Evolutionary conservation across 169 alveolate species (phyloP), one percentile per base, ranked within the genome.

Genomic region (Cryptosporidium felis): DNA sequence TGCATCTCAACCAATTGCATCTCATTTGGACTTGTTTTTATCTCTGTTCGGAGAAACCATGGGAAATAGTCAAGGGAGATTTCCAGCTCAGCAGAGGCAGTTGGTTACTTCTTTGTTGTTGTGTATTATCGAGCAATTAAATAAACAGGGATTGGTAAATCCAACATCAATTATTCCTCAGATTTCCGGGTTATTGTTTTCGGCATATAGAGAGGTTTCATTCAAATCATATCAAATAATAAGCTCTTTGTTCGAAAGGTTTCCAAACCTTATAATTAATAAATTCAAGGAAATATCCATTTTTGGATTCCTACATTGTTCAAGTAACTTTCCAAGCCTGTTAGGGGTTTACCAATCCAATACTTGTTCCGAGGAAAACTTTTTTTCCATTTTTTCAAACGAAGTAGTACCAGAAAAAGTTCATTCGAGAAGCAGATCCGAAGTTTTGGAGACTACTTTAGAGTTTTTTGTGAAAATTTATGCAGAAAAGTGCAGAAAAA

Each of bases 101-200:
- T 56, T 16, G 18, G 66, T 74, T 18, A 36, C 66, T 49, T 53
- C 67, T 21, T 74, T 74, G 56, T 40, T 74, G 36, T 40, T 74
- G 6, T 74, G 85, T 38, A 74, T 74, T 51, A n/a, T 74, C 4
- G 85, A 74, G 61, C 85, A 51, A 38, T 74, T 74, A 26, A 74
- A 74, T 53, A 74, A 56, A 36, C 85, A 74, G 23, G 85, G 85
- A 5, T 40, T 74, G 36, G 85, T 74, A n/a, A 74, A 74, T 34
- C 85, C 85, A 34, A 56, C 85, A 21, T 74, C 85, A 51, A 74
- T 74, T 34, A 74, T 74, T 53, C 74, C 85, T 21, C 85, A 60
- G 2, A 30, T 74, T 18, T 74, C 85, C 40, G 85, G 85, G 8
- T 14, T 53, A 56, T 40, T 74, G 12, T 74, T 74, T 42, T 74